Conservation (phyloP, 2,329 filamentous ascomycete genomes). For the Fusarium sambucinum region DNA sequence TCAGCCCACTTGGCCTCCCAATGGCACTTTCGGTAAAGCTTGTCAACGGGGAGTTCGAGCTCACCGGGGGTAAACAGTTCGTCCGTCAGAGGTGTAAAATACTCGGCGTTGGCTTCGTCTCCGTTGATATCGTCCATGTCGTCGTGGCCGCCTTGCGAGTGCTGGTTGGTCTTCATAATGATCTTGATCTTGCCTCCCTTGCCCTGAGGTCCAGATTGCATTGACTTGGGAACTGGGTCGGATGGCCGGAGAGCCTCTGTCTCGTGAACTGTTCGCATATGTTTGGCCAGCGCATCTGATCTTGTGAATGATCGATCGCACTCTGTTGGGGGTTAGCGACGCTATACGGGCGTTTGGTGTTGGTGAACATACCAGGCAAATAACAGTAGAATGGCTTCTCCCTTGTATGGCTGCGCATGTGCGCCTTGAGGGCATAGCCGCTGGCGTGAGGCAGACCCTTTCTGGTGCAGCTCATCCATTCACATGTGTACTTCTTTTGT, state of each 20-base stretch:
- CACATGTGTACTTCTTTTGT: conserved; percentile 97
- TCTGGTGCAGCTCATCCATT: conserved; percentile 90
- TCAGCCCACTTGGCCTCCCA: conserved; percentile 80
- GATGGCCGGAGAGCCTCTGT: conserved; percentile 90
- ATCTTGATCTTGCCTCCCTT: conserved; percentile 70
- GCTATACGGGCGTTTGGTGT: not conserved
- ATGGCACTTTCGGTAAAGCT: conserved; percentile 75
- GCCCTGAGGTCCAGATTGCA: conserved; percentile 62
- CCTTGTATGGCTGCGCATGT: conserved; percentile 97
- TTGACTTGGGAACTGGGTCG: conserved; percentile 78
- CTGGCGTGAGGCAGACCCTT: conserved; percentile 95
- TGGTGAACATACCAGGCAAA: conserved; percentile 77
- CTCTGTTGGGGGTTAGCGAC: conserved; percentile 67
- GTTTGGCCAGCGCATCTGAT: conserved; percentile 95
- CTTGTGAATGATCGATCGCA: conserved; percentile 97
- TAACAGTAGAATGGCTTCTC: conserved; percentile 99
- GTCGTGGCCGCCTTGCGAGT: conserved; percentile 67
- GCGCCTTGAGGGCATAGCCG: conserved; percentile 94
- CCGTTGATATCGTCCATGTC: conserved; percentile 66
- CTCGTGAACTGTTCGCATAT: conserved; percentile 98
- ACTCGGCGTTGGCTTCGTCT: conserved; percentile 69
- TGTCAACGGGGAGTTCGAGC: conserved; percentile 68
- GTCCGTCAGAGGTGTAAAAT: conserved; percentile 66
- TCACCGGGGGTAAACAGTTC: conserved; percentile 76
- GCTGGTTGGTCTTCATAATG: conserved; percentile 71